Percentiles rank a stretch among this genome's conserved stretches.
phyloP scores from a whole-genome alignment of 2,329 filamentous ascomycete species.

The Kalmusia sp. region DNA sequence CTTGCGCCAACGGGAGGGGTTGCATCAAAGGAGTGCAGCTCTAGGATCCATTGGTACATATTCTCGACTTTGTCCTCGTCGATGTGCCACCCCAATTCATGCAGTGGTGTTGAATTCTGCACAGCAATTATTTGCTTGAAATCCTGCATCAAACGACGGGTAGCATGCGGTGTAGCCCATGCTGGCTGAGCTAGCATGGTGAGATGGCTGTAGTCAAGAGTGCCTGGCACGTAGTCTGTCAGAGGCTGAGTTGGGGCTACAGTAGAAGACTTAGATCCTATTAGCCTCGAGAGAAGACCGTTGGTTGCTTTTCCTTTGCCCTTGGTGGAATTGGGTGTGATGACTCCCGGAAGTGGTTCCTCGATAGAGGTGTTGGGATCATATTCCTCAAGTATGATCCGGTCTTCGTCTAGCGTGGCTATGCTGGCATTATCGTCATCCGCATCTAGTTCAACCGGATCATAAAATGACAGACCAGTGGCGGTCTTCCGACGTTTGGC shows the following conservation, averaged over 20 bases:
- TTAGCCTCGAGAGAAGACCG: slow-evolving; percentile 31
- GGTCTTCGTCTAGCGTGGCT: slow-evolving; percentile 58
- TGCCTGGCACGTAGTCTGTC: slow-evolving; percentile 72
- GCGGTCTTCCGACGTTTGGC: slow-evolving; percentile 37
- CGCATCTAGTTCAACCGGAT: slow-evolving; percentile 48
- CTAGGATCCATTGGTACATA: slow-evolving; percentile 90
- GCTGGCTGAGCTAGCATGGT: slow-evolving; percentile 69
- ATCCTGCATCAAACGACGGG: slow-evolving; percentile 69
- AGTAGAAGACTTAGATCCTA: slow-evolving; percentile 25
- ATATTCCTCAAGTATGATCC: slow-evolving; percentile 47
- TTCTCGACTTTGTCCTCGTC: slow-evolving; percentile 71
- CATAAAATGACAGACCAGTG: slow-evolving; percentile 33
- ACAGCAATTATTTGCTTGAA: slow-evolving; percentile 68
- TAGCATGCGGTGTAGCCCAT: slow-evolving; percentile 69
- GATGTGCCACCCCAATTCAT: slow-evolving; percentile 84
- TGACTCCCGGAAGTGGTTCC: slow-evolving; percentile 19
- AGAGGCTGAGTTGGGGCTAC: slow-evolving; percentile 29
- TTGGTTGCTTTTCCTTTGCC: slow-evolving; percentile 37
- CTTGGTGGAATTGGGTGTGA: slow-evolving; percentile 33
- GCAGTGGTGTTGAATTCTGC: slow-evolving; percentile 66
- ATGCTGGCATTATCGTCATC: slow-evolving; percentile 55
- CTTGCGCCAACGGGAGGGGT: slow-evolving; percentile 72
- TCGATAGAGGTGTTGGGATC: slow-evolving; percentile 11
- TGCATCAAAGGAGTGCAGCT: slow-evolving; percentile 81
- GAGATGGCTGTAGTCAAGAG: slow-evolving; percentile 67